Percentiles rank a stretch among this genome's conserved stretches.
These are phyloP conservation scores for Neophaeococcomyces aloes DNA, from an alignment of 2,329 filamentous ascomycete species.

Conservation along the genomic window DNA sequence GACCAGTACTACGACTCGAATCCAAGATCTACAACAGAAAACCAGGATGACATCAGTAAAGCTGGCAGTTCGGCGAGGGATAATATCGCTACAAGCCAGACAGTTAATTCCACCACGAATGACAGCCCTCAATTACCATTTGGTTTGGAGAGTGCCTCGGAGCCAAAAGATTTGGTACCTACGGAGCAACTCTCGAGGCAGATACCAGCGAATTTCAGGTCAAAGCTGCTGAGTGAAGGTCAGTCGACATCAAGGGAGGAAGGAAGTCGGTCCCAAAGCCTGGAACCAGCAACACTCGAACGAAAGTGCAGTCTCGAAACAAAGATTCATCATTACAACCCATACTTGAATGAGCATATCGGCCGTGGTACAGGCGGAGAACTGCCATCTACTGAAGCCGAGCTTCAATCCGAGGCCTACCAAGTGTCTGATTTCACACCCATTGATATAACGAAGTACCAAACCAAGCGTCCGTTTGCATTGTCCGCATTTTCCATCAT, in stretches of 20 bases:
- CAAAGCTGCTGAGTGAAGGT: neutral
- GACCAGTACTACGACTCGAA: conserved; percentile 9
- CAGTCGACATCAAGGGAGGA: neutral
- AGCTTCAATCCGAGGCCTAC: conserved; percentile 4
- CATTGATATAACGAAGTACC: conserved; percentile 19
- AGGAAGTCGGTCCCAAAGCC: neutral
- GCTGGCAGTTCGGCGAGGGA: neutral
- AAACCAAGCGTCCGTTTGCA: conserved; percentile 18
- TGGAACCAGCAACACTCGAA: too few relatives aligned
- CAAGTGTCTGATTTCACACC: conserved; percentile 18
- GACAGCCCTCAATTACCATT: conserved; percentile 2
- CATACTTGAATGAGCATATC: neutral
- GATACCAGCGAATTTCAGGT: conserved; percentile 2
- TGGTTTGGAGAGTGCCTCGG: conserved; percentile 1
- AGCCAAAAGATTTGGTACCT: neutral
- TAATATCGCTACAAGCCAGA: neutral
- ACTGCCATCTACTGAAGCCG: neutral
- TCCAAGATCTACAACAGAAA: neutral
- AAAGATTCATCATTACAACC: too few relatives aligned
- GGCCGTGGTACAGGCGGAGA: neutral
- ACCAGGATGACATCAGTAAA: neutral
- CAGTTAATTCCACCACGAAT: conserved; percentile 1
- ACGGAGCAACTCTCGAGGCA: conserved; percentile 2
- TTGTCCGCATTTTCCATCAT: conserved; percentile 20
- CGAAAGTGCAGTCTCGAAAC: too few relatives aligned